Evolutionary conservation across 257 asterid genomes (phyloP).

Genomic region (Primulina eburnea): DNA sequence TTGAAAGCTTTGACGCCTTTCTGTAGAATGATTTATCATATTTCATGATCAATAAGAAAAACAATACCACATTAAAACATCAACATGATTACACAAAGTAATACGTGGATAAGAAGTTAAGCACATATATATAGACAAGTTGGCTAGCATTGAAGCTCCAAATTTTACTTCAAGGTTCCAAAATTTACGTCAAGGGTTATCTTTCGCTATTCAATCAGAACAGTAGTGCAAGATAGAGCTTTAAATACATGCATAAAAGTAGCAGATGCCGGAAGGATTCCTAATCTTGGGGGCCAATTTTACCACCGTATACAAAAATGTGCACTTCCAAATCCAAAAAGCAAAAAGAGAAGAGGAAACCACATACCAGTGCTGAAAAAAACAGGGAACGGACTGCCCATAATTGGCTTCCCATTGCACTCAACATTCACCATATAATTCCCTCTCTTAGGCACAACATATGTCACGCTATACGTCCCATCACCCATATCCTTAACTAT

Average conservation of each 20-base stretch:
- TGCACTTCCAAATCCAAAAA: background rate
- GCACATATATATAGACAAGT: constrained; percentile 1
- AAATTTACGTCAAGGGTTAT: background rate
- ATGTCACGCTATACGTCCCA: constrained; percentile 82
- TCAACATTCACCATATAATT: constrained; percentile 94
- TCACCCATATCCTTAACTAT: constrained; percentile 91
- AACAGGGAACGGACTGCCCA: constrained; percentile 98
- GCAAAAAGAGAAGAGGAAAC: background rate
- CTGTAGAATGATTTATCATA: background rate
- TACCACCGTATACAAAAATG: background rate
- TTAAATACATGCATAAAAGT: background rate
- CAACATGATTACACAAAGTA: background rate
- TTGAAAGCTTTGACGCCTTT: background rate
- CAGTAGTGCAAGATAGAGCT: background rate
- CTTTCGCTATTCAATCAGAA: background rate
- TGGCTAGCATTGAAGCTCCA: constrained; percentile 3
- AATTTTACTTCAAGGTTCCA: background rate
- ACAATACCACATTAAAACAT: background rate
- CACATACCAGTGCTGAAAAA: constrained; percentile 85
- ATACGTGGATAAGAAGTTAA: background rate
- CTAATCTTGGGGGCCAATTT: background rate
- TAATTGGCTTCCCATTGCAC: constrained; percentile 86
- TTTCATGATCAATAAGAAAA: constrained; percentile 5
- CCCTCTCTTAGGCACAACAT: constrained; percentile 86
- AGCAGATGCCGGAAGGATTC: background rate